Evolutionary conservation across 768 basidiomycete genomes (phyloP).

Genomic region (Leccinellum albellum): DNA sequence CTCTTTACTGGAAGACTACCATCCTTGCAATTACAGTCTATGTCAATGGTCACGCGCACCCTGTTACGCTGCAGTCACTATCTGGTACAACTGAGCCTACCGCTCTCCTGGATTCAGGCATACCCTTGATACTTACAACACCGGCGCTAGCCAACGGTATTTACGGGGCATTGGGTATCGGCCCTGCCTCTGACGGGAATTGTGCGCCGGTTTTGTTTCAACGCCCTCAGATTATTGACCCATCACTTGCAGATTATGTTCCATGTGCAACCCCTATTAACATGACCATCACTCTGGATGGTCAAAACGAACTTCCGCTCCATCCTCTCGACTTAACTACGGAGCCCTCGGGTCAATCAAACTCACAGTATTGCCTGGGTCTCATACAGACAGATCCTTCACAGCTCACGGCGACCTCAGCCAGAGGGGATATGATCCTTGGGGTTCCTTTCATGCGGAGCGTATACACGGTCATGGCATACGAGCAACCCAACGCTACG

Average conservation of each 20-base stretch:
- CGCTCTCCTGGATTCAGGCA: conserved; percentile 72
- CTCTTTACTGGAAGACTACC: conserved; percentile 59
- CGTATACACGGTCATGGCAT: conserved; percentile 74
- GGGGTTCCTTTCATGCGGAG: conserved; percentile 78
- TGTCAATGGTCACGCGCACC: conserved; percentile 39
- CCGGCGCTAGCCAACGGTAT: conserved; percentile 64
- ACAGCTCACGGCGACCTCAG: conserved; percentile 34
- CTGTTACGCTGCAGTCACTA: conserved; percentile 41
- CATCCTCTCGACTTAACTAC: conserved; percentile 75
- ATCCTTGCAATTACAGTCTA: conserved; percentile 61
- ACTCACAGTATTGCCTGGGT: conserved; percentile 52
- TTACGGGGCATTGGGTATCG: conserved; percentile 68
- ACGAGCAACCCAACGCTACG: conserved; percentile 41
- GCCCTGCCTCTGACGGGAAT: conserved; percentile 54
- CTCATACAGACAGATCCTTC: conserved; percentile 58
- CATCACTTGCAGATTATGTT: conserved; percentile 55
- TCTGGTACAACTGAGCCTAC: conserved; percentile 46
- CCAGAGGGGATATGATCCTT: conserved; percentile 66
- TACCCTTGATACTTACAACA: conserved; percentile 63
- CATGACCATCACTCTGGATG: conserved; percentile 62
- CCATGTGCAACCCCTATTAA: conserved; percentile 71
- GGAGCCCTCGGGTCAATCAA: conserved; percentile 40
- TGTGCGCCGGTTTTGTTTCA: conserved; percentile 43
- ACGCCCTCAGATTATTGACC: conserved; percentile 1
- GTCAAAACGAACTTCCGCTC: conserved; percentile 51